phyloP scores from a whole-genome alignment of 1,139 yeast species.

The Zygosaccharomyces sapae region DNA sequence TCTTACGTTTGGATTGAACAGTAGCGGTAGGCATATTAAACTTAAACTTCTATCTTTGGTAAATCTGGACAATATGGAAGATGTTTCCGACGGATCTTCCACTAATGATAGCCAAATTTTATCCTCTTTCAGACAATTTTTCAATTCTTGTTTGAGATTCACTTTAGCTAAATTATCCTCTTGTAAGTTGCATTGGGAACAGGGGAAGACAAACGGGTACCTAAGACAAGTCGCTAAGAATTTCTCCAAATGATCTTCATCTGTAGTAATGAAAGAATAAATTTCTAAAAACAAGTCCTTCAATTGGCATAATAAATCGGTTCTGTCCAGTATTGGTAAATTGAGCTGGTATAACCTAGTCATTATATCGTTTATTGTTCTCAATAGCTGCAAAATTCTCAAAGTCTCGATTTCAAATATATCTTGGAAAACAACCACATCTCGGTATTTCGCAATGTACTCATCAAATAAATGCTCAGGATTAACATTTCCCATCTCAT shows the following conservation, averaged over 20 bases:
- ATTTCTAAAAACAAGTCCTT: constrained; percentile 14
- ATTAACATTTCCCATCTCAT: constrained; percentile 1
- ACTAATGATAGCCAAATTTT: constrained; percentile 10
- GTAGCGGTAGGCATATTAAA: constrained; percentile 16
- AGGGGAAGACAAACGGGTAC: constrained; percentile 23
- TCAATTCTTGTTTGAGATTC: constrained; percentile 9
- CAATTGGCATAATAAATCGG: constrained; percentile 12
- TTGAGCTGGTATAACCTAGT: constrained; percentile 7
- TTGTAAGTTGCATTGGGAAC: constrained; percentile 5
- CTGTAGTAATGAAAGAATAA: constrained; percentile 12
- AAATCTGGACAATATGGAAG: constrained; percentile 8
- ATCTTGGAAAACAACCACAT: constrained; percentile 26
- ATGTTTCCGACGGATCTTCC: constrained; percentile 6
- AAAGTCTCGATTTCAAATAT: constrained; percentile 21
- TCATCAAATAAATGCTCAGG: constrained; percentile 19
- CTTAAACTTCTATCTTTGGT: constrained; percentile 12
- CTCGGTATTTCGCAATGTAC: constrained; percentile 23
- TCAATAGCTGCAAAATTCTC: constrained; percentile 16
- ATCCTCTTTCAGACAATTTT: constrained; percentile 6
- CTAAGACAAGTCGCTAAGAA: constrained; percentile 24
- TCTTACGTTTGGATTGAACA: constrained; percentile 14
- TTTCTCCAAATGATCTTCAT: constrained; percentile 18
- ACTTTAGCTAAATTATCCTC: constrained; percentile 7
- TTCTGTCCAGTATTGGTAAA: constrained; percentile 4
- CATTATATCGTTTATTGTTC: constrained; percentile 7